Evolutionary conservation across 768 basidiomycete species (phyloP).

Genomic region (Hypholoma fasciculare): DNA sequence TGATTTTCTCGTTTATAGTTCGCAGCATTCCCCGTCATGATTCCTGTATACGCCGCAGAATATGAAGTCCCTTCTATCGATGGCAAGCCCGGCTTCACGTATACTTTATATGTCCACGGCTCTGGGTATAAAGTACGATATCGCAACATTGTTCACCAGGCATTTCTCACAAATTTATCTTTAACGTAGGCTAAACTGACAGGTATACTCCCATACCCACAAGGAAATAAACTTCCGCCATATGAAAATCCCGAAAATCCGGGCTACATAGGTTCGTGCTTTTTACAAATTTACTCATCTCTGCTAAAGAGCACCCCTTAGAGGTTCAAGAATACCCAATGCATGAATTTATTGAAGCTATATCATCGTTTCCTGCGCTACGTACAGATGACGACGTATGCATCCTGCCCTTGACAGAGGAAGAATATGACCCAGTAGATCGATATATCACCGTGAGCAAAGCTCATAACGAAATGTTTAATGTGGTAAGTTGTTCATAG

Average conservation of each 20-base stretch:
- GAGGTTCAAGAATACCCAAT: neutral
- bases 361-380: neutral
- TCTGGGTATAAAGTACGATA: neutral
- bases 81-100: neutral
- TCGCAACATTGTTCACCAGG: neutral
- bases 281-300: too few species aligned
- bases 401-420: conserved; percentile 33
- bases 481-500: neutral
- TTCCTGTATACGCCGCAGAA: conserved; percentile 61
- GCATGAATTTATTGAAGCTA: neutral
- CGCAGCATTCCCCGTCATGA: conserved; percentile 60
- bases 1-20: conserved; percentile 31
- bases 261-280: too few species aligned
- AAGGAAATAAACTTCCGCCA: too few species aligned
- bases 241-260: too few species aligned
- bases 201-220: too few species aligned
- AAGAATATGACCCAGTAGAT: conserved; percentile 40
- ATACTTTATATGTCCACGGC: neutral
- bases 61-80: conserved; percentile 31
- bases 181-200: too few species aligned
- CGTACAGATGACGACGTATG: conserved; percentile 21
- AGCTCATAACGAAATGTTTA: neutral
- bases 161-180: neutral
- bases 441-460: conserved; percentile 12
- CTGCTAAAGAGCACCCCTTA: neutral